Conservation (phyloP, 2,329 filamentous ascomycete species). For the Venturia asperata region DNA sequence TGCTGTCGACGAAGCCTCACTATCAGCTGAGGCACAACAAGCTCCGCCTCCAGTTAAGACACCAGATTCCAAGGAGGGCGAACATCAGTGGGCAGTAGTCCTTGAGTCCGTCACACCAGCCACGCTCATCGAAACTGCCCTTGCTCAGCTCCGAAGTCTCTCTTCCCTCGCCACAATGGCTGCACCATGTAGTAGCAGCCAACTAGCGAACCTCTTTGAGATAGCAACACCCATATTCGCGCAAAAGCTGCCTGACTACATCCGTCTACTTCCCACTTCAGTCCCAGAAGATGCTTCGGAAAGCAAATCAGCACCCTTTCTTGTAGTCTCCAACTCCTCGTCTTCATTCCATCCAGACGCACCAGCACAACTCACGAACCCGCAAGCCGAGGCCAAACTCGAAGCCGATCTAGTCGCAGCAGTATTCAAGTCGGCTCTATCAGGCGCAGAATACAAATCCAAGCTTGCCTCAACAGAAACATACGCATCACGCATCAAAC, state of each 20-base stretch:
- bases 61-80: slow-evolving; percentile 35
- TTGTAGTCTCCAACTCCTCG: slow-evolving; percentile 27
- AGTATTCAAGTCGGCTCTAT: slow-evolving; percentile 49
- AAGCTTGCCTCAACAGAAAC: slow-evolving; percentile 44
- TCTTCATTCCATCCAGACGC: slow-evolving; percentile 18
- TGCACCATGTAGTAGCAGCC: slow-evolving; percentile 40
- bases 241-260: slow-evolving; percentile 48
- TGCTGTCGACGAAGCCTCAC: slow-evolving; percentile 23
- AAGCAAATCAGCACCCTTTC: slow-evolving; percentile 29
- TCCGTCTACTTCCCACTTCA: slow-evolving; percentile 33
- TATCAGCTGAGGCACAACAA: slow-evolving; percentile 10
- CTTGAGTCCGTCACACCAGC: slow-evolving; percentile 58
- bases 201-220: slow-evolving; percentile 52
- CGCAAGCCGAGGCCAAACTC: slow-evolving; percentile 30
- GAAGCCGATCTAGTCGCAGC: slow-evolving; percentile 50
- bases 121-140: slow-evolving; percentile 60
- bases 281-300: slow-evolving; percentile 23
- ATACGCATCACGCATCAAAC: slow-evolving; percentile 42
- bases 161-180: slow-evolving; percentile 44
- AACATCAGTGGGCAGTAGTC: slow-evolving; percentile 57
- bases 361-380: slow-evolving; percentile 33
- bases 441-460: slow-evolving; percentile 50
- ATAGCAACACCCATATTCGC: slow-evolving; percentile 47
- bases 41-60: not conserved
- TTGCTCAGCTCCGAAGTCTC: slow-evolving; percentile 51